These are phyloP conservation scores for Solanum chacoense DNA, from an alignment of 305 asterid species.

Conservation along the genomic window DNA sequence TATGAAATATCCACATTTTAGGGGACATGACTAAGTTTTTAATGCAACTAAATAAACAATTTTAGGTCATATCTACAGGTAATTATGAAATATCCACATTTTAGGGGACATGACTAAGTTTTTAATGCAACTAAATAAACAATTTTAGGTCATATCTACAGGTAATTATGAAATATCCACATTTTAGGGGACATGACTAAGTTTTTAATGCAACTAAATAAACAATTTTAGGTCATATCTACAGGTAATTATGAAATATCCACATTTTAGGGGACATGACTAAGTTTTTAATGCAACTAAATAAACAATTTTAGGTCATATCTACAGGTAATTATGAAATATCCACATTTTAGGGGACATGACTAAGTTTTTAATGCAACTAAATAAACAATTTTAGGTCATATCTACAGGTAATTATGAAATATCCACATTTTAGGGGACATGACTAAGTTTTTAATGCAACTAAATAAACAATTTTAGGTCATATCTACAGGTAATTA, in stretches of 20 bases:
- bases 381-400: background rate
- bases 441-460: too few species aligned
- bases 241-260: background rate
- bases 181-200: background rate
- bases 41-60: too few species aligned
- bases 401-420: background rate
- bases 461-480: too few species aligned
- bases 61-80: too few species aligned
- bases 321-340: background rate
- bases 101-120: background rate
- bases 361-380: background rate
- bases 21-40: too few species aligned
- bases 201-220: background rate
- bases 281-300: background rate
- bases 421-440: too few species aligned
- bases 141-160: background rate
- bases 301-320: background rate
- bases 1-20: too few species aligned
- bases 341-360: background rate
- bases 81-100: background rate
- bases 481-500: too few species aligned
- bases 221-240: background rate
- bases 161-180: background rate
- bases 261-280: background rate
- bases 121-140: background rate